phyloP scores from a whole-genome alignment of 352 stramenopile genomes.

The Globisporangium solare region DNA sequence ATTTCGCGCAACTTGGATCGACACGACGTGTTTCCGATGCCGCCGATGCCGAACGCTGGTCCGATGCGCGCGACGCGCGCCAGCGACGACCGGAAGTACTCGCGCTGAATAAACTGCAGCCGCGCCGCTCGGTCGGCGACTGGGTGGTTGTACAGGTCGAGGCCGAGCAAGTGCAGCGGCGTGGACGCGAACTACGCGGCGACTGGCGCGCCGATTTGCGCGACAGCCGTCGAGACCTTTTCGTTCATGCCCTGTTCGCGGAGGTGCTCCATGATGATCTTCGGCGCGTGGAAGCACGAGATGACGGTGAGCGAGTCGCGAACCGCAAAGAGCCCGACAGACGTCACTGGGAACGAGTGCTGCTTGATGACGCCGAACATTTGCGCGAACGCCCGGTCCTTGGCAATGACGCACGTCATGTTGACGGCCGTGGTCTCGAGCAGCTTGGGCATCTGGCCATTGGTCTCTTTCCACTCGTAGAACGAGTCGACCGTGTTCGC shows the following conservation, averaged over 20 bases:
- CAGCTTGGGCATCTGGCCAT: conserved; percentile 86
- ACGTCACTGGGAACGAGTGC: conserved; percentile 65
- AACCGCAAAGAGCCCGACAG: conserved; percentile 80
- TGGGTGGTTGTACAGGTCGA: conserved; percentile 89
- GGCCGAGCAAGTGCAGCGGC: conserved; percentile 80
- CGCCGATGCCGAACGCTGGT: conserved; percentile 86
- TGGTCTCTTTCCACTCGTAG: conserved; percentile 60
- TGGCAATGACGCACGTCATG: conserved; percentile 87
- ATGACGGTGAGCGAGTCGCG: conserved; percentile 82
- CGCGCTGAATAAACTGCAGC: conserved; percentile 61
- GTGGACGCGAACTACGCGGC: conserved; percentile 89
- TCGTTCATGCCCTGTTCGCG: conserved; percentile 44
- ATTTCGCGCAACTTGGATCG: conserved; percentile 37
- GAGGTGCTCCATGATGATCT: conserved; percentile 61
- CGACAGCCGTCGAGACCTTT: conserved; percentile 38
- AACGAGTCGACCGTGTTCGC: conserved; percentile 86
- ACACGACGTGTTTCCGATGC: conserved; percentile 82
- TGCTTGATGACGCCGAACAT: conserved; percentile 88
- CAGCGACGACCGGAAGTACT: conserved; percentile 80
- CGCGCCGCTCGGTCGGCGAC: conserved; percentile 27
- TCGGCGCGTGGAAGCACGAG: conserved; percentile 85
- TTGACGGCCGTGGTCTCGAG: conserved; percentile 84
- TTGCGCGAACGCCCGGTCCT: conserved; percentile 84
- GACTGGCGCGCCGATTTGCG: conserved; percentile 80
- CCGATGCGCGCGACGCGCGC: conserved; percentile 85